phyloP scores from a whole-genome alignment of 805 yeast species.

The Hanseniaspora lindneri region DNA sequence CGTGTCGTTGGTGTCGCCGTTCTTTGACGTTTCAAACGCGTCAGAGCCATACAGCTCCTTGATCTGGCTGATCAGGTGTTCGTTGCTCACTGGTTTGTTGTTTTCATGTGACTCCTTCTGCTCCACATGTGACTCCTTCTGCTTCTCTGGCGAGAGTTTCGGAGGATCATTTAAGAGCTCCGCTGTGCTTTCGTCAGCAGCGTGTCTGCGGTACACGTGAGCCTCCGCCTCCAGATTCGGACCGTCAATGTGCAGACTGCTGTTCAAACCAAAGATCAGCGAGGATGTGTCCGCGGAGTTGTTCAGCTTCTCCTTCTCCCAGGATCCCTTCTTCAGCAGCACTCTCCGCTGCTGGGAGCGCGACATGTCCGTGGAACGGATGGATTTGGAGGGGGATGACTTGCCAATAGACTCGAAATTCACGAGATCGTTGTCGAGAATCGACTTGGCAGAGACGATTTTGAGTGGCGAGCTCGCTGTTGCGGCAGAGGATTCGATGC shows the following conservation, averaged over 20 bases:
- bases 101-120: too few species aligned
- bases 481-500: background rate
- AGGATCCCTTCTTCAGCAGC: background rate
- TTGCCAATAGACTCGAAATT: conserved; percentile 10
- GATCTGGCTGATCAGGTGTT: background rate
- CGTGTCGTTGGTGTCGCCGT: background rate
- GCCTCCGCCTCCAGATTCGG: background rate
- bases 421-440: conserved; percentile 4
- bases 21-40: conserved; percentile 1
- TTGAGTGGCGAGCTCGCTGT: conserved; percentile 5
- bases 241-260: background rate
- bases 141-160: background rate
- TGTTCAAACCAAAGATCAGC: background rate
- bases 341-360: background rate
- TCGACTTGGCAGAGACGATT: background rate
- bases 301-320: background rate
- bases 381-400: background rate
- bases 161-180: background rate
- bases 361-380: background rate
- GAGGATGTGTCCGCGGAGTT: background rate
- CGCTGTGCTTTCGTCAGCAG: background rate
- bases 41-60: conserved; percentile 12
- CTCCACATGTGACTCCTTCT: too few species aligned
- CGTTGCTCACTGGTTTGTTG: background rate
- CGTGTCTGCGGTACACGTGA: background rate